These are phyloP conservation scores for Ilyonectria mors-panacis DNA, from an alignment of 2,329 filamentous ascomycete genomes.

Conservation along the genomic window DNA sequence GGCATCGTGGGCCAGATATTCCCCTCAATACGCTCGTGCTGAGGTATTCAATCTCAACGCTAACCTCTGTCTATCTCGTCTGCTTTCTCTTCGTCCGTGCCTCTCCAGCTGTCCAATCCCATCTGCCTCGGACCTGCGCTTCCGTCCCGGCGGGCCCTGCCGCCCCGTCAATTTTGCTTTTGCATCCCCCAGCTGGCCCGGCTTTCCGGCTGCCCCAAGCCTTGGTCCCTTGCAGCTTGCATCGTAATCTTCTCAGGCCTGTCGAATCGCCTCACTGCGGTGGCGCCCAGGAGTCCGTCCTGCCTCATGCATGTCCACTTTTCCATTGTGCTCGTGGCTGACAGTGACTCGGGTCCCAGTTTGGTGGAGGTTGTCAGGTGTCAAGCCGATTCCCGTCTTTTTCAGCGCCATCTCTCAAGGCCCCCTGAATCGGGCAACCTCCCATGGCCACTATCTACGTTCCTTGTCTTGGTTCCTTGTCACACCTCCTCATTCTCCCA, in stretches of 20 bases:
- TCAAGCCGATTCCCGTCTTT: slow-evolving; percentile 1
- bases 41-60: slow-evolving; percentile 43
- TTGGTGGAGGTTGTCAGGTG: slow-evolving; percentile 1
- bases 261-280: slow-evolving; percentile 24
- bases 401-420: slow-evolving; percentile 9
- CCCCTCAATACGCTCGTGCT: slow-evolving; percentile 39
- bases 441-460: background rate
- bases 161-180: slow-evolving; percentile 18
- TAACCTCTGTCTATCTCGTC: slow-evolving; percentile 28
- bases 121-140: slow-evolving; percentile 20
- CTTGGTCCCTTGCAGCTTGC: slow-evolving; percentile 47
- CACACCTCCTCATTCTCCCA: slow-evolving; percentile 77
- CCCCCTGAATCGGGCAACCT: slow-evolving; percentile 1
- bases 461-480: slow-evolving; percentile 9
- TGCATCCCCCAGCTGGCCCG: slow-evolving; percentile 32
- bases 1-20: slow-evolving; percentile 31
- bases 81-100: slow-evolving; percentile 22
- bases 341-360: slow-evolving; percentile 2
- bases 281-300: slow-evolving; percentile 15
- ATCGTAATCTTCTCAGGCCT: slow-evolving; percentile 32
- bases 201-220: slow-evolving; percentile 28
- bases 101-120: slow-evolving; percentile 29
- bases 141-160: slow-evolving; percentile 8
- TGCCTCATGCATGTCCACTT: slow-evolving; percentile 28
- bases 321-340: slow-evolving; percentile 18